Base-by-base conservation (phyloP, 2,329 filamentous ascomycete species). In the Dissoconium aciculare region DNA sequence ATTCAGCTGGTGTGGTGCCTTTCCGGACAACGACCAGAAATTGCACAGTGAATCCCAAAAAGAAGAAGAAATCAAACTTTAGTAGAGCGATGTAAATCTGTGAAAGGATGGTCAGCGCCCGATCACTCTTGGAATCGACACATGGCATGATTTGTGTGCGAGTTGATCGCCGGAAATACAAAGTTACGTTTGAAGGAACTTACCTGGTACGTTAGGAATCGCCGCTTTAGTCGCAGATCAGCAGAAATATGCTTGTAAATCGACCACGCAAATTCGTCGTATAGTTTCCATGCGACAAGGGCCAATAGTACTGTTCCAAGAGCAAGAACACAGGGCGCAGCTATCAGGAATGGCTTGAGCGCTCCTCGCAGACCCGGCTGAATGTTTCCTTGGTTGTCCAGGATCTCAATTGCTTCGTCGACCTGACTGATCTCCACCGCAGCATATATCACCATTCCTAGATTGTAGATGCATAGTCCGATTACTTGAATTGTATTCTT, bases 21-120 rank as follows among this genome's bases (percentile, higher is more conserved):
- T 64, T 69, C 34, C 95, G 83, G 36, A 98, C 84, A 36, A 95
- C 79, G 46, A 98, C 87, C 32, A 95, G 70, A 57, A 98, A 98
- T 53, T 98, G 89, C 27, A 98, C 82, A 5, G 89, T 95, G 57
- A 98, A 98, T 32, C 87, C 89, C 30, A 98, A 73, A 67, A 98
- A 98, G 66, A 98, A 95, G 73, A 98, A 98, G 60, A 98, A 95
- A 60, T 98, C 89, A 56, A 98, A 98, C 59, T 98, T 98, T 42
- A 98, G 69, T 8, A 98, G 70, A 21, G 89, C 83, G 50, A 98
- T 94, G 58, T 94, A 98, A 55, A 98, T 85, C 85, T 93, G 39
- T 4, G 5, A 17, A 23, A n/a, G 11, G 11, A 17, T 12, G 11
- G 16, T n/a, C n/a, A n/a, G n/a, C n/a, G n/a, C n/a, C n/a, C n/a